These are phyloP conservation scores for Ramalina intermedia DNA, from an alignment of 495 filamentous ascomycete species.

Conservation along the genomic window DNA sequence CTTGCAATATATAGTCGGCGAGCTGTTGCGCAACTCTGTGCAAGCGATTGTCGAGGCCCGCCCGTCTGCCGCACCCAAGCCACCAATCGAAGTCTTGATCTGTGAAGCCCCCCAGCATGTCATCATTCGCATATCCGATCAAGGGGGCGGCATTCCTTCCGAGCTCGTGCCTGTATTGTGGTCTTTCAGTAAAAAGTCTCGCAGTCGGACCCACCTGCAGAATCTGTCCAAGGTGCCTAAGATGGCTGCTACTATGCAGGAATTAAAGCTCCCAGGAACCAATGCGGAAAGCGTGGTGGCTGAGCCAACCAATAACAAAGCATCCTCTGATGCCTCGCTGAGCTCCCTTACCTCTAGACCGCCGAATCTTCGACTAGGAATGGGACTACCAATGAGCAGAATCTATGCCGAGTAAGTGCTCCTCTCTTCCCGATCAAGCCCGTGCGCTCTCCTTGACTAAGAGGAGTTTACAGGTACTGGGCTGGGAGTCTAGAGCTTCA, in stretches of 20 bases:
- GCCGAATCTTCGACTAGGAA: slow-evolving; percentile 78
- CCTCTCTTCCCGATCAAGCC: background rate
- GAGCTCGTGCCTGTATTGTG: slow-evolving; percentile 82
- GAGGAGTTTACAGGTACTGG: slow-evolving; percentile 47
- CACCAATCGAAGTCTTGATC: slow-evolving; percentile 83
- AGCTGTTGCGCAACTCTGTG: slow-evolving; percentile 87
- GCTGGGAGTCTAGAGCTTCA: slow-evolving; percentile 85
- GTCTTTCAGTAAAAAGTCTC: slow-evolving; percentile 88
- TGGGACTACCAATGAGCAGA: slow-evolving; percentile 84
- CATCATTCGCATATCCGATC: slow-evolving; percentile 89
- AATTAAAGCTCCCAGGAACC: slow-evolving; percentile 34
- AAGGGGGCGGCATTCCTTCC: slow-evolving; percentile 78
- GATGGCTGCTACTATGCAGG: slow-evolving; percentile 90
- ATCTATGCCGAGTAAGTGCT: slow-evolving; percentile 64
- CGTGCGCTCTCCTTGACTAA: background rate
- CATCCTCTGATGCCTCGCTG: slow-evolving; percentile 46
- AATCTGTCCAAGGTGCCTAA: slow-evolving; percentile 80
- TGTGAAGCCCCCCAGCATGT: slow-evolving; percentile 93
- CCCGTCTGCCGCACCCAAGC: slow-evolving; percentile 20
- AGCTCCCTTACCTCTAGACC: slow-evolving; percentile 64
- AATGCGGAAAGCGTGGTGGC: slow-evolving; percentile 16
- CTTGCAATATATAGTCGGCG: slow-evolving; percentile 91
- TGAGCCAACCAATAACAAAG: slow-evolving; percentile 22
- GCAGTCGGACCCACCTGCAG: slow-evolving; percentile 53
- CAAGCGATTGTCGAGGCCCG: slow-evolving; percentile 75